A percentile compares a stretch with the other conserved stretches of the same genome.
phyloP scores from a whole-genome alignment of 116 monocot genomes.

The Posidonia oceanica region DNA sequence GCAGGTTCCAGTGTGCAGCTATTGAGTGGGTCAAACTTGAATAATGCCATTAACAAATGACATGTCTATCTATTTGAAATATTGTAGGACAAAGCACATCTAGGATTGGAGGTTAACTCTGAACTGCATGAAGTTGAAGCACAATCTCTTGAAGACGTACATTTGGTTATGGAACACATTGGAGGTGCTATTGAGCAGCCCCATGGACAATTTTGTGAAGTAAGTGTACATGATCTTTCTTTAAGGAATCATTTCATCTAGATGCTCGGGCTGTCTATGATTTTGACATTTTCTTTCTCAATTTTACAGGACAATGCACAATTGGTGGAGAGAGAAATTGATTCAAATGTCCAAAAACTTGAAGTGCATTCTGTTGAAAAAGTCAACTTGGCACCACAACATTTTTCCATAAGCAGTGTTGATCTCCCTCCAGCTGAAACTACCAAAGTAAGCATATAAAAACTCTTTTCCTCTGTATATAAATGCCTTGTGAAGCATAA shows the following conservation, averaged over 20 bases:
- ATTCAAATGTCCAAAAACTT: background rate
- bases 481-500: background rate
- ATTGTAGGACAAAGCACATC: conserved; percentile 1
- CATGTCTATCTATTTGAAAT: background rate
- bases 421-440: background rate
- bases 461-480: background rate
- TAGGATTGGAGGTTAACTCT: background rate
- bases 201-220: background rate
- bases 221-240: background rate
- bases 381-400: background rate
- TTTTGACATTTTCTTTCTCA: background rate
- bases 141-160: conserved; percentile 16
- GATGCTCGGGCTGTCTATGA: no score
- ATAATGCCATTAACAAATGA: background rate
- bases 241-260: no score
- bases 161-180: background rate
- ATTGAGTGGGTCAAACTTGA: background rate
- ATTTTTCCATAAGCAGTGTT: no score
- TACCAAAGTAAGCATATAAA: background rate
- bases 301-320: background rate
- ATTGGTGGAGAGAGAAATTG: background rate
- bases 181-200: conserved; percentile 2
- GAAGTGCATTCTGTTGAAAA: background rate
- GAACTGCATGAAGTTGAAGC: conserved; percentile 1
- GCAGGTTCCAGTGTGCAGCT: background rate